Evolutionary conservation across 805 yeast genomes (phyloP).

Genomic region (Zygotorulaspora sp.): DNA sequence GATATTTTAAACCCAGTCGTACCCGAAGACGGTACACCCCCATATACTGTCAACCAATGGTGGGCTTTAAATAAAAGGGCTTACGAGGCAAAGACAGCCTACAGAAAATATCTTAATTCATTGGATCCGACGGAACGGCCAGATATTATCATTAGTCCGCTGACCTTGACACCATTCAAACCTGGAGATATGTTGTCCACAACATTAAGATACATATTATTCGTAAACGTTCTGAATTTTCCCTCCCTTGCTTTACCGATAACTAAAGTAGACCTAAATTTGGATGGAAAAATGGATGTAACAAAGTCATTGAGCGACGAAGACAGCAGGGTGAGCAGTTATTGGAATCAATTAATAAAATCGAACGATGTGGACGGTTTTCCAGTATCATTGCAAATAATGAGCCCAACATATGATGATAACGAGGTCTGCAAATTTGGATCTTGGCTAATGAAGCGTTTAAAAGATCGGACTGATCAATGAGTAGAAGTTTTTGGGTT

Average conservation of each 20-base stretch:
- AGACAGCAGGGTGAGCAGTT: slow-evolving; percentile 11
- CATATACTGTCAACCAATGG: slow-evolving; percentile 19
- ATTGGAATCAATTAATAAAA: slow-evolving; percentile 14
- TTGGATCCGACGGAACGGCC: slow-evolving; percentile 12
- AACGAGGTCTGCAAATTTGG: slow-evolving; percentile 18
- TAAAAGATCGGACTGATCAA: slow-evolving; percentile 1
- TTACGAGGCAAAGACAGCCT: slow-evolving; percentile 12
- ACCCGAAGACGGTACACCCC: slow-evolving; percentile 1
- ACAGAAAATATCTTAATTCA: slow-evolving; percentile 15
- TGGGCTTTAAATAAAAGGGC: slow-evolving; percentile 17
- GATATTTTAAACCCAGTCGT: slow-evolving; percentile 16
- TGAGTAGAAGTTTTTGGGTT: too few relatives aligned
- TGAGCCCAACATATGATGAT: slow-evolving; percentile 17
- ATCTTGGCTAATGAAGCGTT: slow-evolving; percentile 8
- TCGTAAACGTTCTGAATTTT: slow-evolving; percentile 16
- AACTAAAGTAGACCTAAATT: slow-evolving; percentile 5
- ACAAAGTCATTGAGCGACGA: slow-evolving; percentile 11
- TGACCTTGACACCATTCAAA: slow-evolving; percentile 15
- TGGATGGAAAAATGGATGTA: slow-evolving; percentile 8
- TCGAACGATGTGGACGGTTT: slow-evolving; percentile 12
- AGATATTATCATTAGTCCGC: slow-evolving; percentile 11
- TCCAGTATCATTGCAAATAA: slow-evolving; percentile 16
- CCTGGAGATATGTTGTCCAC: slow-evolving; percentile 18
- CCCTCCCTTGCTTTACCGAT: slow-evolving; percentile 17
- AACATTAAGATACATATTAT: slow-evolving; percentile 15